Evolutionary conservation across 1,284 basidiomycete species (phyloP), one percentile per base, ranked within the genome.

Genomic region (Ustilago loliicola): DNA sequence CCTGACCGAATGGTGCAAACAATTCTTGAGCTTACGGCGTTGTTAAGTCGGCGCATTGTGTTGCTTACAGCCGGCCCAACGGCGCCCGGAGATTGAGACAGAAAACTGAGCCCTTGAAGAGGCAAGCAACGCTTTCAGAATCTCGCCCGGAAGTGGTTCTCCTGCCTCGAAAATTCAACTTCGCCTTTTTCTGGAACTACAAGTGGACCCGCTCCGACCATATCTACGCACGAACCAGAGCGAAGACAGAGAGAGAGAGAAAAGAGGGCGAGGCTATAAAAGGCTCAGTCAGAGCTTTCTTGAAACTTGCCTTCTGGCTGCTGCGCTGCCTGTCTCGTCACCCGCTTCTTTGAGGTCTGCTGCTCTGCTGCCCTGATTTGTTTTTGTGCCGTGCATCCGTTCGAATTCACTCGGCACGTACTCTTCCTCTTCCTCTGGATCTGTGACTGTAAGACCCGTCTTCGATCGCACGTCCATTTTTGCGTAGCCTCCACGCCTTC

Each of bases 161-260:
- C 27, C 38, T 34, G 29, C 38, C 56, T 23, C 34, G 34, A 27
- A 45, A 30, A 19, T 57, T 47, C 25, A 11, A 32, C 38, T 27
- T 8, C 13, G 1, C 19, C 27, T 21, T 29, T 34, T 36, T 40
- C 48, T n/a, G 17, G n/a, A 32, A 29, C 48, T 50, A n/a, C n/a
- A n/a, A n/a, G n/a, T n/a, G 48, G n/a, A 27, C 48, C 61, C 53
- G 65, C 58, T 61, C 65, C 61, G 65, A 61, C 58, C 58, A 61
- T 32, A 19, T 29, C 23, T 61, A 47, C 54, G 66, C 66, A 61
- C 53, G 32, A 67, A 61, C 59, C 60, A 68, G 29, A 58, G 50
- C 58, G 34, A 34, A 11, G 32, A 5, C 5, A 38, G 36, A 15
- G 15, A 38, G 15, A 38, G 15, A 15, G 15, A 38, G 15, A 15